phyloP scores from a whole-genome alignment of 2,329 filamentous ascomycete species.

The Fusarium oligoseptatum region DNA sequence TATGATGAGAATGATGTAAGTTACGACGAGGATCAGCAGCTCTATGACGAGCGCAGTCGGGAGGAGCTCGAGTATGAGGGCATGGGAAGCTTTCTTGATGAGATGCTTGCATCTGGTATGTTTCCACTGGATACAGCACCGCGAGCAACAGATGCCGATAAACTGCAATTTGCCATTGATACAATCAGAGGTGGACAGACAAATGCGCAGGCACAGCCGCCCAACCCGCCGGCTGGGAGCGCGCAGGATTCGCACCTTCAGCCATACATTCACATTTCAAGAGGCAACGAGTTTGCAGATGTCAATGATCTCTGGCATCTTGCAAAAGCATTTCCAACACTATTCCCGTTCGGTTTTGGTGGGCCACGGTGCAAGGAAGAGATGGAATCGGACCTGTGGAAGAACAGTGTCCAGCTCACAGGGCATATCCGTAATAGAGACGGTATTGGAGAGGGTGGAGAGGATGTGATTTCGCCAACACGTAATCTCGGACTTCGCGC shows the following conservation, averaged over 20 bases:
- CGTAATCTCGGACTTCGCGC: conserved; percentile 6
- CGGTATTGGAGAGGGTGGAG: neutral
- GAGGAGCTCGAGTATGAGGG: conserved; percentile 11
- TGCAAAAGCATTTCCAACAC: conserved; percentile 14
- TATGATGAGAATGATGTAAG: conserved; percentile 2
- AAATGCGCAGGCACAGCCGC: neutral
- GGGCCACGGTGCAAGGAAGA: neutral
- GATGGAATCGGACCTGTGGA: neutral
- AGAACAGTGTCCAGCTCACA: neutral
- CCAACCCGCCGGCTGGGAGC: neutral
- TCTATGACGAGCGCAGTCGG: neutral
- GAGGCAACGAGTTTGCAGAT: conserved; percentile 6
- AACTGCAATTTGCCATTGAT: conserved; percentile 12
- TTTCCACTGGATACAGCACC: conserved; percentile 11
- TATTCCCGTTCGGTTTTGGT: conserved; percentile 8
- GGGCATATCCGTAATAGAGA: neutral
- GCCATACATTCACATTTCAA: conserved; percentile 14
- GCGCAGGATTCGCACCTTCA: neutral
- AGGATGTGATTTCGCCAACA: neutral
- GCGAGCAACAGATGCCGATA: conserved; percentile 3
- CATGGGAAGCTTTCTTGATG: conserved; percentile 5
- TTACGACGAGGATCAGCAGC: conserved; percentile 3
- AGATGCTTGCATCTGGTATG: conserved; percentile 14
- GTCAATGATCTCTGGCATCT: conserved; percentile 7
- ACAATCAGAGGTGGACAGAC: conserved; percentile 2